Conservation (phyloP, 345 rosid species). For the Heritiera littoralis region DNA sequence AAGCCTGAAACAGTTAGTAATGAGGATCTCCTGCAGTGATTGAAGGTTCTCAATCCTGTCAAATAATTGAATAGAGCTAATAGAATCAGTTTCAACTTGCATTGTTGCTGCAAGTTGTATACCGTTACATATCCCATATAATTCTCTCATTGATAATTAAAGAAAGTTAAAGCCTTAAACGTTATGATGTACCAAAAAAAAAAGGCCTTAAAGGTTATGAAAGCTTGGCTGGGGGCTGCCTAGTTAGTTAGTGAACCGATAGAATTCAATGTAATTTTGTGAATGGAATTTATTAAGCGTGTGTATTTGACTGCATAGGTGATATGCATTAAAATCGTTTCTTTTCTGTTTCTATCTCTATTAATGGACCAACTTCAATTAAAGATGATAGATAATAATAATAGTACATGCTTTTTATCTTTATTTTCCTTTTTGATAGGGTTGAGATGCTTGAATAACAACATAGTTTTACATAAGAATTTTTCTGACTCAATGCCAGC, state of each 20-base stretch:
- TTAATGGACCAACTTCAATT: not conserved
- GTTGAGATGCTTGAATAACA: not conserved
- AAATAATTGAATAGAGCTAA: no score
- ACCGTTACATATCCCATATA: no score
- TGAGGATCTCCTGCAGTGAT: no score
- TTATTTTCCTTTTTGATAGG: not conserved
- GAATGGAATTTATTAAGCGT: not conserved
- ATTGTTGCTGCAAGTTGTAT: no score
- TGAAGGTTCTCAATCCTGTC: no score
- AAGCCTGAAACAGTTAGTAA: no score
- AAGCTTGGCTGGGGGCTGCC: not conserved
- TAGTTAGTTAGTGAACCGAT: not conserved
- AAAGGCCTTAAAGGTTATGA: no score
- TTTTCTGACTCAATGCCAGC: conserved; percentile 8
- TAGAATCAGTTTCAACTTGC: no score
- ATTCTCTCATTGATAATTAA: not conserved
- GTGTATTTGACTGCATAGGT: no score
- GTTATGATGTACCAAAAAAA: no score
- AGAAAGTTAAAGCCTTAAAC: not conserved
- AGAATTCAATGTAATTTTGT: not conserved
- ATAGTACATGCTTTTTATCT: not conserved
- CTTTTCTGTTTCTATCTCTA: no score
- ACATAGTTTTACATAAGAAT: not conserved
- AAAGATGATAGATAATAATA: not conserved
- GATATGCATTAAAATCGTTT: no score